Conservation (phyloP, 192 early-diverging fungal species). For the Coemansia pectinata region DNA sequence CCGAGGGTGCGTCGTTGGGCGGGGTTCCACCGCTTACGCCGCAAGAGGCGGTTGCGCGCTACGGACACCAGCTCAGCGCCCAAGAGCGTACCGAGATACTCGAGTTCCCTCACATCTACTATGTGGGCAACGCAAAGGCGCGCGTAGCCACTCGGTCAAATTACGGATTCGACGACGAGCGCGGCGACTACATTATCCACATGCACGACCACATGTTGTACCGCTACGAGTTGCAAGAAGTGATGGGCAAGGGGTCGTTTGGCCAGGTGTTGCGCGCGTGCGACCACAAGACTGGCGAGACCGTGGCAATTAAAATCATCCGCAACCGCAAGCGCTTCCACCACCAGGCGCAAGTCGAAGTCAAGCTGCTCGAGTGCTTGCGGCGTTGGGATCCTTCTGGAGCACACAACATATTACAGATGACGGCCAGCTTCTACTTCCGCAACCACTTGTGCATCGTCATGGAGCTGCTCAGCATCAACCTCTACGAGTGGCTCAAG, state of each 20-base stretch:
- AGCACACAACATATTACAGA: slow-evolving; percentile 79
- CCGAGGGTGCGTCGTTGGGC: slow-evolving; percentile 16
- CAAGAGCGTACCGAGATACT: slow-evolving; percentile 90
- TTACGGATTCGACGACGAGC: slow-evolving; percentile 82
- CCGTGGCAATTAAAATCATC: slow-evolving; percentile 93
- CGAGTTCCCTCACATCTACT: slow-evolving; percentile 82
- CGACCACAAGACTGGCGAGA: slow-evolving; percentile 87
- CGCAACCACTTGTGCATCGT: slow-evolving; percentile 95
- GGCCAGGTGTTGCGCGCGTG: slow-evolving; percentile 93
- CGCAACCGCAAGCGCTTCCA: slow-evolving; percentile 97
- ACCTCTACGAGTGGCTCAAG: slow-evolving; percentile 97
- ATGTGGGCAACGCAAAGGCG: slow-evolving; percentile 77
- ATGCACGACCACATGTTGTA: slow-evolving; percentile 89
- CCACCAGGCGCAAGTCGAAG: slow-evolving; percentile 90
- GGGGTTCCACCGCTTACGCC: slow-evolving; percentile 59
- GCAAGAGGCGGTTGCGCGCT: slow-evolving; percentile 63
- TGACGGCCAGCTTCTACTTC: slow-evolving; percentile 92
- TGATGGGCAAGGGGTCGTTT: slow-evolving; percentile 93
- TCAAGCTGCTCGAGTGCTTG: slow-evolving; percentile 88
- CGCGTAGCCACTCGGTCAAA: slow-evolving; percentile 27
- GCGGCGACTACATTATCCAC: slow-evolving; percentile 89
- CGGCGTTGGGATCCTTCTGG: slow-evolving; percentile 83
- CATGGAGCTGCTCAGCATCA: slow-evolving; percentile 90
- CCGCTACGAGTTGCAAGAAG: slow-evolving; percentile 89
- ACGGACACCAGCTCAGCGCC: slow-evolving; percentile 72